Evolutionary conservation across 2,329 filamentous ascomycete genomes (phyloP), one percentile per base, ranked within the genome.

Genomic region (Piedraia hortae): DNA sequence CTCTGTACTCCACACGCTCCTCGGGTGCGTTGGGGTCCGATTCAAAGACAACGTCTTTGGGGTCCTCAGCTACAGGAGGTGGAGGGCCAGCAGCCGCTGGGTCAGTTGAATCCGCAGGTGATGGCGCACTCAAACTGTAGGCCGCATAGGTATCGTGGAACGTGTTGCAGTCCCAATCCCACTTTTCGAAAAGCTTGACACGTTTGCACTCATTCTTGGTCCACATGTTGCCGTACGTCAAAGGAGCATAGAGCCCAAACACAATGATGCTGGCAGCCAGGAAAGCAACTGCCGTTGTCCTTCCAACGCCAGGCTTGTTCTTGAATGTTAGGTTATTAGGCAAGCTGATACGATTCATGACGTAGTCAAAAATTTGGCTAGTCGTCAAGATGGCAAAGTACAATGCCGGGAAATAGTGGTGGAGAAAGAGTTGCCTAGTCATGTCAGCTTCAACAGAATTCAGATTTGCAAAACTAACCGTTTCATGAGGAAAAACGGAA

Each of bases 111-210:
- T 34, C 31, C 10, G 25, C 23, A 16, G 32, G 23, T 9, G 26
- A 26, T 14, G 36, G 29, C 8, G 33, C 29, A 3, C 31, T 24
- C 13, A 38, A 32, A 4, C 32, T 34, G 32, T 44, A 43, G 10
- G 43, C 37, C 15, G 36, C 35, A 25, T 44, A 44, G 42, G 65
- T 66, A 32, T 68, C 67, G 35, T 70, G 56, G 54, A 97, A 97
- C 28, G 62, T 80, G 46, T 89, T 90, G 60, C 85, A 97, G 47
- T 97, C 85, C 61, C 82, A 97, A 44, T 97, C 85, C 85, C 85
- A 97, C 2, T 65, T 69, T 26, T 59, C 54, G 41, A 93, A 68
- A 7, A 97, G 54, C 55, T 93, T 93, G 29, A 85, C 69, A 25
- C 64, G 65, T 34, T 64, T 67, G 57, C 85, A 97, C 39, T 85